A percentile compares a stretch with the other conserved stretches of the same genome.
Conservation (phyloP, 306 rosid species). For the Medicago lupulina region DNA sequence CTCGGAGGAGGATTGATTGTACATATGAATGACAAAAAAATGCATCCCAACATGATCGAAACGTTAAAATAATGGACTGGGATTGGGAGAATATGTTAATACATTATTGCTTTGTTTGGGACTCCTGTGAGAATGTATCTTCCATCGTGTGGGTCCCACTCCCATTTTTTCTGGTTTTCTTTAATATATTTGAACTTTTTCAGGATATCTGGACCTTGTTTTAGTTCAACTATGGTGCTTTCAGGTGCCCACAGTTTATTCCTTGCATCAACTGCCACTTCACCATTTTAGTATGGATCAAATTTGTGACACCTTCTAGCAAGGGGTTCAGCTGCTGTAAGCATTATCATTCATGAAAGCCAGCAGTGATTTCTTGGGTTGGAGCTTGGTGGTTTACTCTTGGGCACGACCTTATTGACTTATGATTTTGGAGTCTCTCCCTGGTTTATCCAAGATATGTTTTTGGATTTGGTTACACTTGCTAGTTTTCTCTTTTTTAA, state of each 20-base stretch:
- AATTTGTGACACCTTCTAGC: background rate
- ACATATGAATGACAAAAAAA: background rate
- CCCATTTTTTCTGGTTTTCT: background rate
- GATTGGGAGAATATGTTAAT: background rate
- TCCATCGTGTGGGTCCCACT: background rate
- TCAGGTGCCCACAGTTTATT: background rate
- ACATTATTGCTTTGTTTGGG: background rate
- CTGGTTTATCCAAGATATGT: background rate
- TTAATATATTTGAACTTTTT: background rate
- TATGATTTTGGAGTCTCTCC: background rate
- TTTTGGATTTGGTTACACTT: background rate
- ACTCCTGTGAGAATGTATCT: background rate
- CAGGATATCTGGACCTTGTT: background rate
- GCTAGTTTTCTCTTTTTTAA: background rate
- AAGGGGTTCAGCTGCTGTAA: background rate
- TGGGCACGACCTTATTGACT: background rate
- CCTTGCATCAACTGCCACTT: background rate
- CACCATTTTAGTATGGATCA: background rate
- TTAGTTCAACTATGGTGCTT: background rate
- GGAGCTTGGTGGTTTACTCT: background rate
- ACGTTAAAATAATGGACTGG: background rate
- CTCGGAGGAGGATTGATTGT: background rate
- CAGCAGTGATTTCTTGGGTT: background rate
- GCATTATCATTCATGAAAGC: background rate
- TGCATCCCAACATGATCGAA: conserved; percentile 3